Evolutionary conservation across 495 filamentous ascomycete genomes (phyloP), one percentile per base, ranked within the genome.

Genomic region (Podospora pseudocomata): DNA sequence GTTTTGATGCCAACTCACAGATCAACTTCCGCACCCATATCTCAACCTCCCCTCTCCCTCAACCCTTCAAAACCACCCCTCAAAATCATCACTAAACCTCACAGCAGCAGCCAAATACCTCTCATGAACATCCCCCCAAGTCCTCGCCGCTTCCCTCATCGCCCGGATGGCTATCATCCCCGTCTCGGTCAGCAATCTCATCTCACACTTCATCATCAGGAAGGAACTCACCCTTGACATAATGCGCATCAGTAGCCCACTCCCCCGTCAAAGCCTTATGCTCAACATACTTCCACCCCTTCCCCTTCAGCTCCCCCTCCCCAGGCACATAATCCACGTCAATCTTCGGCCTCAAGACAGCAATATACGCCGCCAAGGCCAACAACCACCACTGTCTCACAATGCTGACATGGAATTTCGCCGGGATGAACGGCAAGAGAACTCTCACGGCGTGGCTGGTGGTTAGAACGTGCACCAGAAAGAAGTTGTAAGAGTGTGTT

Each of bases 301-400:
- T 87, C 0, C 85, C 87, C 26, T 84, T 78, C 6, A 89, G 67
- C 53, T 92, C 86, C 60, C 84, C 86, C 53, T 92, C 86, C 60
- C 84, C 86, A 1, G 86, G 81, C 60, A 97, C 86, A 16, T 83
- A 75, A 65, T 90, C 87, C 16, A 89, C 80, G 23, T 89, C 80
- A 32, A 97, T 86, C 63, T 85, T 81, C 2, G 92, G 93, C 16
- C 94, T 83, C 18, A 91, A 72, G 75, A 92, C 89, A 0, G 87
- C 80, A 32, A 95, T 87, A 69, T 96, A 98, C 2, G 93, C 86
- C 0, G 89, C 82, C 32, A 97, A 73, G 0, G 90, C 88, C 55
- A 96, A 83, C 4, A 98, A 79, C 93, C 92, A 97, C 91, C 96
- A 97, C 74, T 94, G 90, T 19, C 88, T 84, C 7, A 96, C 85